Evolutionary conservation across 2,329 filamentous ascomycete species (phyloP).

Genomic region (Ophiognomonia clavigignenti-juglandacearum): DNA sequence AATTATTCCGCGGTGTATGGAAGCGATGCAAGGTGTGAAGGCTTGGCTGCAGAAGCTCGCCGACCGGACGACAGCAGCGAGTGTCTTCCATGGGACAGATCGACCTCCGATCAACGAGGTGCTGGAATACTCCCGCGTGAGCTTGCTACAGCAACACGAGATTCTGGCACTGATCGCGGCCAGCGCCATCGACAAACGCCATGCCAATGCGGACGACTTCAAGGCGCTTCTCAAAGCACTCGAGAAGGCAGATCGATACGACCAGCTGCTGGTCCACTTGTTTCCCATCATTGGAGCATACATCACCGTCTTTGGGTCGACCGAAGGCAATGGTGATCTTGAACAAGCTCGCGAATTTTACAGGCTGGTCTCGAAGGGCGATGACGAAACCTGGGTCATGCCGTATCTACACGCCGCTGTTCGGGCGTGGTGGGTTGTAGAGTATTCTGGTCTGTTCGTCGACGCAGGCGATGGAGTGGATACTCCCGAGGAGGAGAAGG

Average conservation of each 20-base stretch:
- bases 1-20: slow-evolving; percentile 70
- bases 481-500: slow-evolving; percentile 56
- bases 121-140: slow-evolving; percentile 73
- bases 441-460: slow-evolving; percentile 86
- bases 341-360: slow-evolving; percentile 68
- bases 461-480: slow-evolving; percentile 56
- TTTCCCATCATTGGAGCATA: slow-evolving; percentile 74
- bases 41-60: slow-evolving; percentile 69
- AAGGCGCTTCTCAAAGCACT: slow-evolving; percentile 63
- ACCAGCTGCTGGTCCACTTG: slow-evolving; percentile 70
- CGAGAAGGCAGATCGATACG: slow-evolving; percentile 70
- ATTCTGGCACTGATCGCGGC: slow-evolving; percentile 75
- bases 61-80: slow-evolving; percentile 71
- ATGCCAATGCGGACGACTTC: slow-evolving; percentile 69
- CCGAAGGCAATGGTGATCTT: slow-evolving; percentile 64
- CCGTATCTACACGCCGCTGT: slow-evolving; percentile 75
- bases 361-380: slow-evolving; percentile 59
- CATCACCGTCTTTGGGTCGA: slow-evolving; percentile 73
- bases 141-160: slow-evolving; percentile 86
- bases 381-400: slow-evolving; percentile 67
- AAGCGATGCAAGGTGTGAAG: slow-evolving; percentile 71
- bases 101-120: slow-evolving; percentile 64
- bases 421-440: slow-evolving; percentile 81
- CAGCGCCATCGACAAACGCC: slow-evolving; percentile 71
- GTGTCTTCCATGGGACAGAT: slow-evolving; percentile 65